phyloP scores from a whole-genome alignment of 208 protist genomes.

The Crithidia acanthocephali region DNA sequence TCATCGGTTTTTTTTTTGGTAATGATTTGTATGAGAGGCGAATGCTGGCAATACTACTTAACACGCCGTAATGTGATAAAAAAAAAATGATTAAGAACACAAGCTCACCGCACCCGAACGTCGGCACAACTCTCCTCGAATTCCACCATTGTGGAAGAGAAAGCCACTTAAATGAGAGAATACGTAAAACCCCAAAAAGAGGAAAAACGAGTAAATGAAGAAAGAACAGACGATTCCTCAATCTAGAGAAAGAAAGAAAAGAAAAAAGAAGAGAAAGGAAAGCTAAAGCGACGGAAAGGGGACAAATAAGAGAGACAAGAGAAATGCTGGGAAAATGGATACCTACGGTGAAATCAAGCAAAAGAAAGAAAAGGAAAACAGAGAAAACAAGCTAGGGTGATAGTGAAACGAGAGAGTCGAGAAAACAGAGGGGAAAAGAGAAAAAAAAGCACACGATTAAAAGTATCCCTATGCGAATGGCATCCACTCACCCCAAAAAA shows the following conservation, averaged over 20 bases:
- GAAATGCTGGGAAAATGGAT: not conserved
- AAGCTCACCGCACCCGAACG: no score
- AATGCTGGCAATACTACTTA: not conserved
- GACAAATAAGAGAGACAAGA: constrained; percentile 17
- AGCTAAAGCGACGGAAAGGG: no score
- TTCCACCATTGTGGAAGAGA: not conserved
- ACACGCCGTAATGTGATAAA: not conserved
- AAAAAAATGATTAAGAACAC: constrained; percentile 1
- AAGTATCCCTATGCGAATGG: not conserved
- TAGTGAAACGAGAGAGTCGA: not conserved
- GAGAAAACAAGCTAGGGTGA: not conserved
- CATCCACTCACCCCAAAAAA: not conserved
- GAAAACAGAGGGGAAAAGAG: not conserved
- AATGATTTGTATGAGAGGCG: not conserved
- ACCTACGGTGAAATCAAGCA: not conserved
- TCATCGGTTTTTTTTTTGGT: no score
- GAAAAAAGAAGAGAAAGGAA: no score
- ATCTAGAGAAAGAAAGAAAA: no score
- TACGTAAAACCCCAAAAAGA: not conserved
- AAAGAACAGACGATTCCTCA: no score
- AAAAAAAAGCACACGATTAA: not conserved
- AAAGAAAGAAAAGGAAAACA: not conserved
- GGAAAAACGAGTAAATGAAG: no score
- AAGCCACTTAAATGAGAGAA: not conserved
- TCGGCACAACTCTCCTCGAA: no score